Evolutionary conservation across 108 stramenopile species (phyloP), one percentile per base, ranked within the genome.

Genomic region (Cylindrotheca fusiformis): DNA sequence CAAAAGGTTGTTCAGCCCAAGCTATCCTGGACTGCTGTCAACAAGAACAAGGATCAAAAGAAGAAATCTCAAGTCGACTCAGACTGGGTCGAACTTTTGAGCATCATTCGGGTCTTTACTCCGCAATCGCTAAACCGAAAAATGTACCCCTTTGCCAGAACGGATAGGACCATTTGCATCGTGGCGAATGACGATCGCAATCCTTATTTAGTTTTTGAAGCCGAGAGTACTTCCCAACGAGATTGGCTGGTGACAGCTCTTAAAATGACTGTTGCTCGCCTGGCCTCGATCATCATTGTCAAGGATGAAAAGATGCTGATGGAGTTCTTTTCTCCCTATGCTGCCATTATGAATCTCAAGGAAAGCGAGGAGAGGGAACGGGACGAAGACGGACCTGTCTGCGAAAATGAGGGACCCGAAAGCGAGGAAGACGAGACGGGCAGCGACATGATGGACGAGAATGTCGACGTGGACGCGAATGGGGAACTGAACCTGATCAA

Each of bases 1-100:
- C 57, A 67, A 29, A 65, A 51, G 45, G 71, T 84, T 3, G 79
- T 87, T n/a, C 83, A 87, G 65, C 86, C 86, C 32, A 84, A 82
- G 63, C 80, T 87, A 5, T 83, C 84, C 58, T 87, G 86, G 86
- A 65, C 76, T 27, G 78, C 77, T 5, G 10, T 65, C 21, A 59
- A 59, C n/a, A 69, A 80, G 52, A 78, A 81, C 25, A 28, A 75
- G 29, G 23, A 74, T 45, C 33, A 41, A n/a, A 25, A 32, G 1
- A 54, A 55, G 22, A 56, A 59, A 30, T 72, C 65, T 0, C 51
- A 32, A 41, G 32, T 48, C 28, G 63, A 59, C 28, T 61, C 59
- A 24, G 58, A 64, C 36, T 54, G 54, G 22, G 51, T 79, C 10
- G 67, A 72, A 33, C 52, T 79, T 5, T 32, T 79, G 20, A 56